Percentiles rank a stretch among this genome's conserved stretches.
These are phyloP conservation scores for Xylaria multiplex DNA, from an alignment of 2,329 filamentous ascomycete species.

Conservation along the genomic window DNA sequence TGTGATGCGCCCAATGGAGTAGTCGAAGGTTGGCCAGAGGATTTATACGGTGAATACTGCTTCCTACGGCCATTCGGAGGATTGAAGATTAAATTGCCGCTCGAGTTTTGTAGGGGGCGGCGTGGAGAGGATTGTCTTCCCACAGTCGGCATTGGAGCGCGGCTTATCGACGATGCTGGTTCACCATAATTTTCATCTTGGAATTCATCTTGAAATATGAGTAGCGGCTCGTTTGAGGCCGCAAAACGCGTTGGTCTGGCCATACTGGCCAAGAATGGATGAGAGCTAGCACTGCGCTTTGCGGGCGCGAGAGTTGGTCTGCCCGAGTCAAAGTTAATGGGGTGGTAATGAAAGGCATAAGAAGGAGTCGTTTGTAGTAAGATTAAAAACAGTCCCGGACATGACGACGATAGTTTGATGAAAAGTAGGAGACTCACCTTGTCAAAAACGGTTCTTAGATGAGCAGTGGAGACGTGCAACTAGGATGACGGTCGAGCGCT, in stretches of 20 bases:
- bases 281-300: slow-evolving; percentile 7
- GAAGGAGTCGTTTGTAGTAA: slow-evolving; percentile 22
- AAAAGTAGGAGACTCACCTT: slow-evolving; percentile 44
- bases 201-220: slow-evolving; percentile 60
- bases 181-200: slow-evolving; percentile 56
- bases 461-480: slow-evolving; percentile 49
- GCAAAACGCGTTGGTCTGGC: slow-evolving; percentile 61
- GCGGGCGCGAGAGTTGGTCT: not conserved
- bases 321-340: slow-evolving; percentile 18
- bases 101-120: slow-evolving; percentile 60
- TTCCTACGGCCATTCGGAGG: slow-evolving; percentile 64
- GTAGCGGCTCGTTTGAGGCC: slow-evolving; percentile 59
- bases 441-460: slow-evolving; percentile 43
- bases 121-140: slow-evolving; percentile 56
- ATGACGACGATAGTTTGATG: slow-evolving; percentile 39
- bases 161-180: slow-evolving; percentile 61
- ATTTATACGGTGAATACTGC: slow-evolving; percentile 76
- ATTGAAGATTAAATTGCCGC: slow-evolving; percentile 73
- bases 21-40: slow-evolving; percentile 65
- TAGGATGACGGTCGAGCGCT: slow-evolving; percentile 47
- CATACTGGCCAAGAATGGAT: slow-evolving; percentile 57
- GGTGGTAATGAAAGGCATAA: slow-evolving; percentile 18
- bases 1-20: slow-evolving; percentile 65
- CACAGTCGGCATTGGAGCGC: slow-evolving; percentile 65
- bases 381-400: slow-evolving; percentile 30